Evolutionary conservation across 345 rosid genomes (phyloP).

Genomic region (Citropsis articulata): DNA sequence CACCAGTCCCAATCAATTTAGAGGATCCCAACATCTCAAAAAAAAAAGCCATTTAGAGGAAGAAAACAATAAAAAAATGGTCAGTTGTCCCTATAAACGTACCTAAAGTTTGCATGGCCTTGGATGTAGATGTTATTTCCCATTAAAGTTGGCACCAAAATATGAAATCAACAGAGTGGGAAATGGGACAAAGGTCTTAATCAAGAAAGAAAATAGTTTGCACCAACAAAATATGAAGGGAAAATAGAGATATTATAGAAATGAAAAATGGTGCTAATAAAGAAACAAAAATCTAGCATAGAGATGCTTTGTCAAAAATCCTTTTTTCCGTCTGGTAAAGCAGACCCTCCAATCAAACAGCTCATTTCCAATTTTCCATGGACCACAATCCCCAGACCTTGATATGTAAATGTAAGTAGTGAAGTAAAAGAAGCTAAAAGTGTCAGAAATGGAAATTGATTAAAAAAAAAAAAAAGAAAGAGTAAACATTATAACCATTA

Average conservation of each 20-base stretch:
- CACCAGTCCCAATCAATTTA: not conserved
- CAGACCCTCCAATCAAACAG: not conserved
- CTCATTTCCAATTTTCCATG: not conserved
- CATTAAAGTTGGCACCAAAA: not conserved
- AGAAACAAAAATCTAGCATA: not conserved
- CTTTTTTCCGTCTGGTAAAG: not conserved
- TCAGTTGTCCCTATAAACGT: not conserved
- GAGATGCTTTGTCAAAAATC: not conserved
- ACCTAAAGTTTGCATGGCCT: not conserved
- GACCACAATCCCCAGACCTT: not conserved
- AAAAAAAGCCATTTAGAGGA: not conserved
- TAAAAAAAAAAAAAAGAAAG: not conserved
- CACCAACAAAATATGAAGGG: no score
- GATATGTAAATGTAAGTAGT: not conserved
- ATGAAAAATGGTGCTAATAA: not conserved
- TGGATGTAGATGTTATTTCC: not conserved
- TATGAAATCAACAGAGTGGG: not conserved
- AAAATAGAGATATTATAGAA: not conserved
- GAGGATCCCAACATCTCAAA: not conserved
- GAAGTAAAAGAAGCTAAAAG: not conserved
- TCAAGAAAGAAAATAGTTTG: not conserved
- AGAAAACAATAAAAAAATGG: not conserved
- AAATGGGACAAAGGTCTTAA: not conserved
- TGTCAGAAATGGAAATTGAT: slow-evolving; percentile 5
- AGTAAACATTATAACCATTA: not conserved